Conservation (phyloP, 164 flowering plant species). For the Litsea cubeba region DNA sequence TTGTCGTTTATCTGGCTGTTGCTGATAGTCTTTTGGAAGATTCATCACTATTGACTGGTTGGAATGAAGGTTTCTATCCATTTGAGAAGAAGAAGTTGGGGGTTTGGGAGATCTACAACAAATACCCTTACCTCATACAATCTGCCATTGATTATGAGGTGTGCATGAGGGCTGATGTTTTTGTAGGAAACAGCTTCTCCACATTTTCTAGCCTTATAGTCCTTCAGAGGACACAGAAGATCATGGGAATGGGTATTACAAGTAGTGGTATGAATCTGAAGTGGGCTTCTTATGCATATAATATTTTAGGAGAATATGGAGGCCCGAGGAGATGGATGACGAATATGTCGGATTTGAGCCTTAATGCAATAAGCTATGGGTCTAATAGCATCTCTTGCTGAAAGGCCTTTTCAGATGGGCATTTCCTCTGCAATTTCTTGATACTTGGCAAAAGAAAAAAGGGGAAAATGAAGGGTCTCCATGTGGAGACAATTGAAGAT, state of each 20-base stretch:
- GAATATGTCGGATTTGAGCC: slow-evolving; percentile 73
- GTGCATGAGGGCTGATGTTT: slow-evolving; percentile 77
- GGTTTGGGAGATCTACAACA: slow-evolving; percentile 58
- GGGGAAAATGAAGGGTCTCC: background rate
- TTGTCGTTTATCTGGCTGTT: slow-evolving; percentile 75
- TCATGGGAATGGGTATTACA: slow-evolving; percentile 38
- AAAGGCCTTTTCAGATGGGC: background rate
- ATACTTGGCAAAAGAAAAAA: background rate
- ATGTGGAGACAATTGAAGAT: background rate
- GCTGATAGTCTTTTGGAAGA: slow-evolving; percentile 84
- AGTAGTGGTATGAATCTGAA: slow-evolving; percentile 34
- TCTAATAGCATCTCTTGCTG: slow-evolving; percentile 58
- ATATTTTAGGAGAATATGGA: slow-evolving; percentile 50
- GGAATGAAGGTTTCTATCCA: slow-evolving; percentile 73
- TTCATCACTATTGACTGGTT: slow-evolving; percentile 55
- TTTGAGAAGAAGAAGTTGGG: slow-evolving; percentile 82
- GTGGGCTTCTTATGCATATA: slow-evolving; percentile 92
- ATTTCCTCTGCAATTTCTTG: background rate
- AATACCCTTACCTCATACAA: slow-evolving; percentile 76
- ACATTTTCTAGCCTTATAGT: slow-evolving; percentile 90
- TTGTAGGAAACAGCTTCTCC: slow-evolving; percentile 93
- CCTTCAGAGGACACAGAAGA: slow-evolving; percentile 80
- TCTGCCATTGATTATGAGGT: slow-evolving; percentile 98
- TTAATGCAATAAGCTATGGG: slow-evolving; percentile 84
- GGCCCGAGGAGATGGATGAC: slow-evolving; percentile 78